A percentile compares a stretch with the other conserved stretches of the same genome.
Conservation (phyloP, 73 alveolate species). For the Effrenium voratum region DNA sequence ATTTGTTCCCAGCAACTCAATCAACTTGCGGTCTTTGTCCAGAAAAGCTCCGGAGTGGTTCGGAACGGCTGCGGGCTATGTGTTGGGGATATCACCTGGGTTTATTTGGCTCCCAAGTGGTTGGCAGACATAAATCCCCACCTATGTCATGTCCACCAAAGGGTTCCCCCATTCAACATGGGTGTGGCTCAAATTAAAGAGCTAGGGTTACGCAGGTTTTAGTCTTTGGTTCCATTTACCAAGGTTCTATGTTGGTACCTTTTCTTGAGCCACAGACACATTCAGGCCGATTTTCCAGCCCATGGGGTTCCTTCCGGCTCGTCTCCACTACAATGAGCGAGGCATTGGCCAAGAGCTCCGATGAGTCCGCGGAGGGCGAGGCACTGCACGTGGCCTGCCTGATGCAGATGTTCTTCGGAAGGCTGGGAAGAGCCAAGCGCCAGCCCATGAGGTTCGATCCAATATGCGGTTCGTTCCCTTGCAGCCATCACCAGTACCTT, state of each 20-base stretch:
- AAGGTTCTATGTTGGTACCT: not conserved
- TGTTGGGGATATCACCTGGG: no score
- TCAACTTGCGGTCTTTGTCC: no score
- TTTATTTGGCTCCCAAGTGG: no score
- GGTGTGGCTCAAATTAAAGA: not conserved
- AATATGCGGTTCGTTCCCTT: not conserved
- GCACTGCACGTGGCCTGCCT: conserved; percentile 60
- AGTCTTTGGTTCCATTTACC: not conserved
- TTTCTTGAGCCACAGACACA: not conserved
- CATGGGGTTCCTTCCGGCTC: not conserved
- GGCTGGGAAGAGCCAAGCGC: not conserved
- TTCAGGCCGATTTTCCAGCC: not conserved
- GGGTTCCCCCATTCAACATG: no score
- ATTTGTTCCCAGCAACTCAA: no score
- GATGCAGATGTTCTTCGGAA: conserved; percentile 48
- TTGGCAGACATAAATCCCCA: no score
- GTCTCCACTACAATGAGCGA: not conserved
- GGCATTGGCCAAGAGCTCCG: conserved; percentile 38
- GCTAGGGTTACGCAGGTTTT: not conserved
- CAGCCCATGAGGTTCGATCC: not conserved
- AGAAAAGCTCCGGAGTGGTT: no score
- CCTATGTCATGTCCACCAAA: no score
- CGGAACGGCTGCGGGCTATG: no score
- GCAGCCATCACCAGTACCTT: not conserved
- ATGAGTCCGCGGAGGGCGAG: conserved; percentile 42